A percentile compares a stretch with the other conserved stretches of the same genome.
These are phyloP conservation scores for Ilyonectria mors-panacis DNA, from an alignment of 2,329 filamentous ascomycete species.

Conservation along the genomic window DNA sequence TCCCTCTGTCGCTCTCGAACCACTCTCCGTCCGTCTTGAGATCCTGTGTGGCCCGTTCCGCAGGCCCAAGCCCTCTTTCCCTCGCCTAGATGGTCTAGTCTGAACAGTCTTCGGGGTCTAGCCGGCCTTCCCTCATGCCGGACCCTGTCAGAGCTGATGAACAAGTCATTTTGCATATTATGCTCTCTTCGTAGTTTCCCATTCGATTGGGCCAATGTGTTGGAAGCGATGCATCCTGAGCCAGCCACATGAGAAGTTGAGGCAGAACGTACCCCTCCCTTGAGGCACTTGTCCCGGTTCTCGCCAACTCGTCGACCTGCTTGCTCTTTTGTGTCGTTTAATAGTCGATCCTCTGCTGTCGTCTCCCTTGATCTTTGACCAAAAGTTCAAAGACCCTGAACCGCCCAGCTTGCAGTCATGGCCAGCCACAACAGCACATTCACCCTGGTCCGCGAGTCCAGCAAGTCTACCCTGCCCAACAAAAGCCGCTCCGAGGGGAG, in stretches of 20 bases:
- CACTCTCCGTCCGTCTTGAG: background rate
- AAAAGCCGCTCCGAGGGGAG: background rate
- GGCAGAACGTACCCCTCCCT: background rate
- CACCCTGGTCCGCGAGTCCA: slow-evolving; percentile 25
- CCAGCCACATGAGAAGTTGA: background rate
- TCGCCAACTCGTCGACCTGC: background rate
- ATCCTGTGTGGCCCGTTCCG: background rate
- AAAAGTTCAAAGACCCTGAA: background rate
- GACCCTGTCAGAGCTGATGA: background rate
- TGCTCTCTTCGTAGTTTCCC: background rate
- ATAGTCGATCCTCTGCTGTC: background rate
- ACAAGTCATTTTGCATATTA: background rate
- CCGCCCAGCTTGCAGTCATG: background rate
- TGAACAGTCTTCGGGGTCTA: background rate
- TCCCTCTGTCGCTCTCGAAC: background rate
- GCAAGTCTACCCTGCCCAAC: slow-evolving; percentile 10
- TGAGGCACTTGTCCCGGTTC: background rate
- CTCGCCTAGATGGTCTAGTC: background rate
- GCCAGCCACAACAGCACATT: background rate
- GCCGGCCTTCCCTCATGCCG: background rate
- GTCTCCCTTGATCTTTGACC: background rate
- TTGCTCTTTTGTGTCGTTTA: background rate
- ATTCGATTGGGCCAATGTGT: background rate
- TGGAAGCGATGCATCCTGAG: background rate
- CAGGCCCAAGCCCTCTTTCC: background rate